Evolutionary conservation across 2,329 filamentous ascomycete genomes (phyloP).

Genomic region (Neoascochyta sp.): DNA sequence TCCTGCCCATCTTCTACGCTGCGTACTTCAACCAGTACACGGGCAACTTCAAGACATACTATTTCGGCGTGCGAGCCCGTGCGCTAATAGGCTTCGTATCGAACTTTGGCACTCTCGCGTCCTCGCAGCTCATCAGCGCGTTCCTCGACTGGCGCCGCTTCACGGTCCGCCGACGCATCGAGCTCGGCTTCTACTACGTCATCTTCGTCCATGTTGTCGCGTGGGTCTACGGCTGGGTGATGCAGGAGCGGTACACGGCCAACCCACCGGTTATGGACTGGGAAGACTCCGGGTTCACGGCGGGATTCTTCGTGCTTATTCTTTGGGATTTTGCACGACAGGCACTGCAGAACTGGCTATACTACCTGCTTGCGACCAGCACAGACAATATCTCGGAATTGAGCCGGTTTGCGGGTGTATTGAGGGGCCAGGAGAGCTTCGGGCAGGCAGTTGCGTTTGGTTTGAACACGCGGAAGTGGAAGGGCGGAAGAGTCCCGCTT

Average conservation of each 20-base stretch:
- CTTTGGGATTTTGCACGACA: slow-evolving; percentile 53
- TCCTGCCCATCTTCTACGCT: slow-evolving; percentile 46
- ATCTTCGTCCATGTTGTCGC: slow-evolving; percentile 45
- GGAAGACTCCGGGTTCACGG: slow-evolving; percentile 41
- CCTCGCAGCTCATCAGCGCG: slow-evolving; percentile 45
- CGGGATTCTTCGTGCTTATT: slow-evolving; percentile 49
- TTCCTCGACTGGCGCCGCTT: slow-evolving; percentile 45
- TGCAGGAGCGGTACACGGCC: slow-evolving; percentile 51
- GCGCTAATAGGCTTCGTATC: slow-evolving; percentile 48
- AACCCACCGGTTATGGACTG: slow-evolving; percentile 43
- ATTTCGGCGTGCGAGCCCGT: slow-evolving; percentile 47
- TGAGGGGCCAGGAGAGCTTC: slow-evolving; percentile 47
- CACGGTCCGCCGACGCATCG: slow-evolving; percentile 43
- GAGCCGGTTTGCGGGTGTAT: slow-evolving; percentile 41
- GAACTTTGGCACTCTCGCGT: slow-evolving; percentile 43
- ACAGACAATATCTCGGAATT: slow-evolving; percentile 56
- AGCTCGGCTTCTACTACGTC: slow-evolving; percentile 46
- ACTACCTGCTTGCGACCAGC: slow-evolving; percentile 54
- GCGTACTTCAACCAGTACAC: slow-evolving; percentile 46
- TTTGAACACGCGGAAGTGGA: slow-evolving; percentile 44
- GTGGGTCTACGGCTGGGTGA: slow-evolving; percentile 53
- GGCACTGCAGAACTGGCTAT: slow-evolving; percentile 55
- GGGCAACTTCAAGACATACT: slow-evolving; percentile 51
- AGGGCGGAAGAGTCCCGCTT: slow-evolving; percentile 43
- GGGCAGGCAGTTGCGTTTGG: slow-evolving; percentile 45